These are phyloP conservation scores for Pythium oligandrum DNA, from an alignment of 352 stramenopile species.

Conservation along the genomic window DNA sequence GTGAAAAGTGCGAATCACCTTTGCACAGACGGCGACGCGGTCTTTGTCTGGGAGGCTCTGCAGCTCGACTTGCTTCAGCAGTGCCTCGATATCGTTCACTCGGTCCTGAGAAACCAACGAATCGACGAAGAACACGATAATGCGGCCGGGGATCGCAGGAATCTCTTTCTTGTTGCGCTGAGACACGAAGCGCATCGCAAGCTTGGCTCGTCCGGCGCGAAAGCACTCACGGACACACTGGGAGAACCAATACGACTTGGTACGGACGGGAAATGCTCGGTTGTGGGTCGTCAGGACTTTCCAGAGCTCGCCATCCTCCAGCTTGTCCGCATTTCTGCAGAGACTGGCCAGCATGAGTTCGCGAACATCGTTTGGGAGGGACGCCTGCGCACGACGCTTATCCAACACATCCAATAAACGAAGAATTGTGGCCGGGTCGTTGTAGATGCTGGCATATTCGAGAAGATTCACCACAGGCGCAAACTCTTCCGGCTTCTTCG, in stretches of 20 bases:
- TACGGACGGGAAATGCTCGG: slow-evolving; percentile 25
- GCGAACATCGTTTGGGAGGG: background rate
- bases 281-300: slow-evolving; percentile 23
- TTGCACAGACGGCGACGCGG: background rate
- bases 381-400: background rate
- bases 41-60: background rate
- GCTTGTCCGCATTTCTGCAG: slow-evolving; percentile 21
- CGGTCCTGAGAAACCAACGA: slow-evolving; percentile 11
- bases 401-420: background rate
- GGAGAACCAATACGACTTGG: slow-evolving; percentile 30
- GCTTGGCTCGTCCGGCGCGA: slow-evolving; percentile 20
- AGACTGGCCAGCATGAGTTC: slow-evolving; percentile 10
- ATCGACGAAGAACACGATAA: slow-evolving; percentile 22
- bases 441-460: background rate
- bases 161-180: slow-evolving; percentile 20
- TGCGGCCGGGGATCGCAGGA: slow-evolving; percentile 18
- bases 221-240: slow-evolving; percentile 41
- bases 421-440: background rate
- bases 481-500: slow-evolving; percentile 23
- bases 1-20: background rate
- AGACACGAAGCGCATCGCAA: slow-evolving; percentile 25
- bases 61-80: background rate
- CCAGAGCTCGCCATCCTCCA: slow-evolving; percentile 38
- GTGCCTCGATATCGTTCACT: background rate
- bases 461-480: background rate